A percentile compares a stretch with the other conserved stretches of the same genome.
Evolutionary conservation across 805 yeast species (phyloP).

Genomic region (Saccharomycopsis sp.): DNA sequence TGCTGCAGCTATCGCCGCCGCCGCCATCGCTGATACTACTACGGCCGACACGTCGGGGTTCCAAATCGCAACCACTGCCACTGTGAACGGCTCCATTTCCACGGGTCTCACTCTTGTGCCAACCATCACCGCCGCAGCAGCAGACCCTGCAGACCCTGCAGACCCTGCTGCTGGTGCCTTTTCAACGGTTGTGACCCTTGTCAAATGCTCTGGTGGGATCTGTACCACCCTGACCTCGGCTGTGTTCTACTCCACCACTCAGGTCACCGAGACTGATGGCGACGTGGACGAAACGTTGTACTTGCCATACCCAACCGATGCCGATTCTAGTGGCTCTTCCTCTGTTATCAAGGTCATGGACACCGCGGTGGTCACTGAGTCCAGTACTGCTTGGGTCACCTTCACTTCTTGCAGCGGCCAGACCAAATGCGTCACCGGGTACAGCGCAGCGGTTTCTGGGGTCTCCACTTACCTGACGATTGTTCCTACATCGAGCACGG

Average conservation of each 20-base stretch:
- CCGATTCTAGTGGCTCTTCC: conserved; percentile 1
- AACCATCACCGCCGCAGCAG: conserved; percentile 2
- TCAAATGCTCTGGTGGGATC: conserved; percentile 14
- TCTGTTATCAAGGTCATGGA: conserved; percentile 5
- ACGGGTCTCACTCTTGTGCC: conserved; percentile 8
- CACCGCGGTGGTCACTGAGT: conserved; percentile 7
- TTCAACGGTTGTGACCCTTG: conserved; percentile 16
- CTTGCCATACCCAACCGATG: conserved; percentile 14
- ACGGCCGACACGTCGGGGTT: conserved; percentile 1
- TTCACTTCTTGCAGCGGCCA: conserved; percentile 11
- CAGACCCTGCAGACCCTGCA: conserved; percentile 7
- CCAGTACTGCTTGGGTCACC: conserved; percentile 10
- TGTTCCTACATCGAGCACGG: conserved; percentile 6
- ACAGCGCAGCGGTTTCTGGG: conserved; percentile 11
- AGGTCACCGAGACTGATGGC: conserved; percentile 13
- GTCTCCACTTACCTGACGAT: conserved; percentile 18
- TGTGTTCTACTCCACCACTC: conserved; percentile 17
- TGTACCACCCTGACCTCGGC: conserved; percentile 20
- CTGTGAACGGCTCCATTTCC: conserved; percentile 6
- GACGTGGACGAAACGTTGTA: conserved; percentile 19
- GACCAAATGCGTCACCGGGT: conserved; percentile 17
- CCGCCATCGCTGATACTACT: conserved; percentile 1
- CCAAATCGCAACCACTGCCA: conserved; percentile 7
- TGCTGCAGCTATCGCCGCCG: not conserved
- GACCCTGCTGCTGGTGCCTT: conserved; percentile 6